Evolutionary conservation across 2,329 filamentous ascomycete species (phyloP).

Genomic region (Phialophora tarda): DNA sequence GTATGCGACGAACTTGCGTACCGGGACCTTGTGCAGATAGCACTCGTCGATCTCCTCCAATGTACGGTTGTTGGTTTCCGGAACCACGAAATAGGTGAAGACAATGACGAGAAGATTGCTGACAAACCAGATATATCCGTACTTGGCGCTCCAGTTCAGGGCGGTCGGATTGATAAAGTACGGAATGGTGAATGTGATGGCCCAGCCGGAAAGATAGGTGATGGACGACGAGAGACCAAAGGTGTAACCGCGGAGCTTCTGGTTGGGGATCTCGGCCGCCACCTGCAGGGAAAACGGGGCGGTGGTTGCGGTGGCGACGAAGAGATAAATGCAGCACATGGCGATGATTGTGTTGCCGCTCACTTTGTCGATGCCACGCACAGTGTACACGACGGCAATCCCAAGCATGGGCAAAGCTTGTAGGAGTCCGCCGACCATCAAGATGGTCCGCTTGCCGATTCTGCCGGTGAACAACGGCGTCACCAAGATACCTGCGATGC

Average conservation of each 20-base stretch:
- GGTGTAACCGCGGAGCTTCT: slow-evolving; percentile 20
- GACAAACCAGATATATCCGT: slow-evolving; percentile 25
- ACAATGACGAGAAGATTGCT: slow-evolving; percentile 51
- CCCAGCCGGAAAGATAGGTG: slow-evolving; percentile 20
- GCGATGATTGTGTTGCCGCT: slow-evolving; percentile 16
- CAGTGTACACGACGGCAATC: slow-evolving; percentile 10
- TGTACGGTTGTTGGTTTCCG: slow-evolving; percentile 61
- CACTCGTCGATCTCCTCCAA: slow-evolving; percentile 63
- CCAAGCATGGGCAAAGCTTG: slow-evolving; percentile 23
- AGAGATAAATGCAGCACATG: slow-evolving; percentile 21
- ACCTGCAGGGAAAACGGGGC: slow-evolving; percentile 21
- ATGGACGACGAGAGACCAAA: slow-evolving; percentile 15
- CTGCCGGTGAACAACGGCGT: slow-evolving; percentile 24
- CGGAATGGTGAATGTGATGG: slow-evolving; percentile 22
- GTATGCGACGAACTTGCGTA: slow-evolving; percentile 17
- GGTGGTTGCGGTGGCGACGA: slow-evolving; percentile 15
- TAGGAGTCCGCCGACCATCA: slow-evolving; percentile 14
- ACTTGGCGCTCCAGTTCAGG: slow-evolving; percentile 25
- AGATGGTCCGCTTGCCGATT: slow-evolving; percentile 21
- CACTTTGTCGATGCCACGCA: slow-evolving; percentile 13
- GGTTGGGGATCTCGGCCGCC: slow-evolving; percentile 19
- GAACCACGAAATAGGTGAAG: slow-evolving; percentile 61
- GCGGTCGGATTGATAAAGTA: slow-evolving; percentile 29
- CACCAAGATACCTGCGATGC: slow-evolving; percentile 16
- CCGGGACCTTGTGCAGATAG: slow-evolving; percentile 46